phyloP scores from a whole-genome alignment of 805 yeast genomes.

The Ogataea angusta region DNA sequence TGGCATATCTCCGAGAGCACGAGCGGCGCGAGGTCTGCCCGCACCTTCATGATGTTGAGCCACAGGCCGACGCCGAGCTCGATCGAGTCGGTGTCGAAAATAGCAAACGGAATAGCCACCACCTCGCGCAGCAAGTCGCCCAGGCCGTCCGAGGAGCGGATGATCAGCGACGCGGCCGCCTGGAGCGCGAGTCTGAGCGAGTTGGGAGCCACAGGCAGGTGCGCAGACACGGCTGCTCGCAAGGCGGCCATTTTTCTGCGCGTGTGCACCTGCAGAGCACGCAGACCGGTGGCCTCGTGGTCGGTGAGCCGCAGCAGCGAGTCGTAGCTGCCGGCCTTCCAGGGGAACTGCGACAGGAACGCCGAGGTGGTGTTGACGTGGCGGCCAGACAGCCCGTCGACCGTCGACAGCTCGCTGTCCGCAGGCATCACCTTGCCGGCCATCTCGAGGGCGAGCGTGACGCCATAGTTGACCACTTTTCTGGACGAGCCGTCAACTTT shows the following conservation, averaged over 20 bases:
- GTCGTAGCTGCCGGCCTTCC: conserved; percentile 44
- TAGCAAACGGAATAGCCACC: conserved; percentile 67
- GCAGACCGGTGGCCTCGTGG: conserved; percentile 24
- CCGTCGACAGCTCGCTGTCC: conserved; percentile 62
- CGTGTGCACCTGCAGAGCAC: conserved; percentile 14
- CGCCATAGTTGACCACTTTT: conserved; percentile 62
- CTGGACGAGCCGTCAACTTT: conserved; percentile 23
- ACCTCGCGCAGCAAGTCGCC: conserved; percentile 49
- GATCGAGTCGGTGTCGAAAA: conserved; percentile 58
- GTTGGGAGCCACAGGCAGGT: conserved; percentile 24
- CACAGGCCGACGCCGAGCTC: conserved; percentile 71
- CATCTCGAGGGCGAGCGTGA: conserved; percentile 86
- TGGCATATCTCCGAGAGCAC: conserved; percentile 66
- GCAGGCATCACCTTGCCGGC: conserved; percentile 69
- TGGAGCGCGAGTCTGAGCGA: conserved; percentile 44
- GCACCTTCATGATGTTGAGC: conserved; percentile 72
- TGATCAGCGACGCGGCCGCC: conserved; percentile 36
- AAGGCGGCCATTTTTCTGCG: conserved; percentile 12
- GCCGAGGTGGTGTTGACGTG: conserved; percentile 61
- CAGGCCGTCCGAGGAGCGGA: conserved; percentile 36
- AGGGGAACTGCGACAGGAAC: conserved; percentile 71
- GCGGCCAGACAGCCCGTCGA: conserved; percentile 29
- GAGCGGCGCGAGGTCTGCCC: conserved; percentile 53
- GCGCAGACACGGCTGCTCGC: not conserved
- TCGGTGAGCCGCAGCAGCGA: conserved; percentile 30